Evolutionary conservation across 345 rosid genomes (phyloP), one percentile per base, ranked within the genome.

Genomic region (Nasturtium officinale): DNA sequence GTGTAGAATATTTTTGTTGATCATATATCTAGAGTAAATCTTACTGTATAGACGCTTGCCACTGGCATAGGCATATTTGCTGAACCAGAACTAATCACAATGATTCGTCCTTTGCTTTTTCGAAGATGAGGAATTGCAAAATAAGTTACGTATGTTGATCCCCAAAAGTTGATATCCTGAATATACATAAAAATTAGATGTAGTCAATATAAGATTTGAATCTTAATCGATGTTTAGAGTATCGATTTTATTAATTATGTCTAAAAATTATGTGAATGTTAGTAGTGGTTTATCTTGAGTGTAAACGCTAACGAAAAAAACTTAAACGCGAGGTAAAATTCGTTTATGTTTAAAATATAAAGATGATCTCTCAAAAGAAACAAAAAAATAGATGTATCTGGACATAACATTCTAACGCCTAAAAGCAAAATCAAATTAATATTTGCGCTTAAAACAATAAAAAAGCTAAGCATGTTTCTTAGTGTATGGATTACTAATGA

Each of bases 141-240:
- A 29, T 73, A 77, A 9, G 87, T 80, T 32, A 67, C 52, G 17
- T 82, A 78, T 9, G 73, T 62, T 3, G 86, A 46, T 2, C 89
- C 90, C 90, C 90, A 82, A 67, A 82, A 86, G 51, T 87, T 85
- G 3, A 60, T 68, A 13, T 83, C 77, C 87, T 84, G 62, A 12
- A 70, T 60, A 26, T 18, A 47, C 9, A 28, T 42, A 68, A 17
- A 17, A n/a, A n/a, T 55, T 40, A 54, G 9, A 60, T 21, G 18
- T 25, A 25, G 7, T 67, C 18, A 42, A 15, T 52, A 50, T 11
- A 59, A 29, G 3, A 3, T 33, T 5, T 18, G 51, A 6, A 46
- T n/a, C 16, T 1, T 42, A 17, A 42, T 15, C 0, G 3, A 16
- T 45, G 20, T 45, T 16, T n/a, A 46, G 51, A 17, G 8, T 46